These are phyloP conservation scores for Fraxinus latifolia DNA, from an alignment of 305 asterid genomes.

Conservation along the genomic window DNA sequence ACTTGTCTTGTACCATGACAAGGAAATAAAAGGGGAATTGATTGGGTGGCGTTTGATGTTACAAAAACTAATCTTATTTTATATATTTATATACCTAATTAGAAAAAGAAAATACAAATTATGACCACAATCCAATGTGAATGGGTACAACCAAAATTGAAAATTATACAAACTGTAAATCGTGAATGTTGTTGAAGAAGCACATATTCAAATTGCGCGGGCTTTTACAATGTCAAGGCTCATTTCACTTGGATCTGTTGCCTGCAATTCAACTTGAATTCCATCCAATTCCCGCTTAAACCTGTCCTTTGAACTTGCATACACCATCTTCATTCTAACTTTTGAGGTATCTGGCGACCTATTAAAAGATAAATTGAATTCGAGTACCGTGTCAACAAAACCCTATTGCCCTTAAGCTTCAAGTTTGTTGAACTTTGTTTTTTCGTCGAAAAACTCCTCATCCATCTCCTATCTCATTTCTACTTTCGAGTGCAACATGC, in stretches of 20 bases:
- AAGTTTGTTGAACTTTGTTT: background rate
- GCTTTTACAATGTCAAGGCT: slow-evolving; percentile 35
- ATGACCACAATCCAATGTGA: background rate
- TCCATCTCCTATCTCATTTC: background rate
- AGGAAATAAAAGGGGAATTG: background rate
- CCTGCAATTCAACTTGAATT: slow-evolving; percentile 57
- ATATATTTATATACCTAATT: background rate
- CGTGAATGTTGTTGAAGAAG: background rate
- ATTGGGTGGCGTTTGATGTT: background rate
- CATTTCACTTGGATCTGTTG: slow-evolving; percentile 58
- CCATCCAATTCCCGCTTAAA: slow-evolving; percentile 65
- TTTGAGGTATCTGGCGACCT: slow-evolving; percentile 57
- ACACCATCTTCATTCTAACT: slow-evolving; percentile 66
- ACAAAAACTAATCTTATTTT: background rate
- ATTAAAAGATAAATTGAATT: background rate
- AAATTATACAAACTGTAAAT: background rate
- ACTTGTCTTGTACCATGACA: background rate
- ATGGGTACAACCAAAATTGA: background rate
- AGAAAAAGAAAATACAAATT: background rate
- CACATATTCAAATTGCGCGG: slow-evolving; percentile 21
- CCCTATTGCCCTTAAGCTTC: background rate
- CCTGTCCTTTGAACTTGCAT: slow-evolving; percentile 64
- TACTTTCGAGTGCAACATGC: background rate
- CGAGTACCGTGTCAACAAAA: background rate
- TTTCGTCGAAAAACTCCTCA: too few relatives aligned